Percentiles rank a stretch among this genome's conserved stretches.
These are phyloP conservation scores for Tympanopsis confertula DNA, from an alignment of 2,329 filamentous ascomycete species.

Conservation along the genomic window DNA sequence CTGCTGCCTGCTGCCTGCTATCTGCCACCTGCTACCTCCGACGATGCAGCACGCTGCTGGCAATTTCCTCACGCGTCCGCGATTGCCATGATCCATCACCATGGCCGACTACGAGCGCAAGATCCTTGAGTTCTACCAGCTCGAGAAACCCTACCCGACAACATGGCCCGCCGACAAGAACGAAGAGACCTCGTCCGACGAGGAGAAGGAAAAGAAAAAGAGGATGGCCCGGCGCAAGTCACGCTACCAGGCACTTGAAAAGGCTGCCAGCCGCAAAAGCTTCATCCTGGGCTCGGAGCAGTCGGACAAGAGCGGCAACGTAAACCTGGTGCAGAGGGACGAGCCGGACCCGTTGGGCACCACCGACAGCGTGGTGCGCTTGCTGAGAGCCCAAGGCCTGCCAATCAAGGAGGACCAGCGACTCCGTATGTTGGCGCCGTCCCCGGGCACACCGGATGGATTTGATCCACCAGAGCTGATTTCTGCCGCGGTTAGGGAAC, in stretches of 20 bases:
- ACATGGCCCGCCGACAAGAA: slow-evolving; percentile 82
- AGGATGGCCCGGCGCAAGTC: slow-evolving; percentile 55
- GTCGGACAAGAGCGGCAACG: slow-evolving; percentile 51
- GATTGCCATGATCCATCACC: slow-evolving; percentile 8
- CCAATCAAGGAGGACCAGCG: slow-evolving; percentile 74
- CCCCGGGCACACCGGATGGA: slow-evolving; percentile 4
- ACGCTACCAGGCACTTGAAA: slow-evolving; percentile 74
- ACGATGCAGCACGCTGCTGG: slow-evolving; percentile 1
- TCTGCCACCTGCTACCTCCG: too few relatives aligned
- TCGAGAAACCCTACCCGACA: slow-evolving; percentile 65
- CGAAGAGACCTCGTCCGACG: slow-evolving; percentile 53
- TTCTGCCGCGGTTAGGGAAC: slow-evolving; percentile 45
- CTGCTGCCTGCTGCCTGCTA: slow-evolving; percentile 8
- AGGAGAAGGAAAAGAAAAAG: slow-evolving; percentile 33
- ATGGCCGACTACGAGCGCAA: slow-evolving; percentile 65
- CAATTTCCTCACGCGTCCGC: slow-evolving; percentile 5
- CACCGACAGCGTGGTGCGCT: slow-evolving; percentile 73
- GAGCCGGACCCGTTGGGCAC: slow-evolving; percentile 87
- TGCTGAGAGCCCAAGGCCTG: slow-evolving; percentile 65
- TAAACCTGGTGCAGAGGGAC: slow-evolving; percentile 76
- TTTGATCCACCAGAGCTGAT: slow-evolving; percentile 7
- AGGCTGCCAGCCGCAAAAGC: slow-evolving; percentile 58
- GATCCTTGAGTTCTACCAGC: slow-evolving; percentile 81
- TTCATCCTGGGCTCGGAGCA: slow-evolving; percentile 56
- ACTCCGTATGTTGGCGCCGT: slow-evolving; percentile 44